Conservation (phyloP, 1,284 basidiomycete genomes). For the Athelia psychrophila region DNA sequence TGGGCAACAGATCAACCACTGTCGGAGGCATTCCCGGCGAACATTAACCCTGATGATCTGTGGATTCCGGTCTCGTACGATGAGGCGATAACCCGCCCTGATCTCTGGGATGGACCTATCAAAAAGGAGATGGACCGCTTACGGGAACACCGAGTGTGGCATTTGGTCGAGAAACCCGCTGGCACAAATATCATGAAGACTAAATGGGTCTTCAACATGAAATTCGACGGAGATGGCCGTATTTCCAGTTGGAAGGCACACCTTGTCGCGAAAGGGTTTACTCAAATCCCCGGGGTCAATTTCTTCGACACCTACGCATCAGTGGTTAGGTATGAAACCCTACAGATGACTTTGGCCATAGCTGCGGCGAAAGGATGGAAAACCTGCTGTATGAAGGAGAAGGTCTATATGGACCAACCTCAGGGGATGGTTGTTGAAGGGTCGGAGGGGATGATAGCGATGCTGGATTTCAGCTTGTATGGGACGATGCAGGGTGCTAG, state of each 20-base stretch:
- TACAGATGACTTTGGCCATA: conserved; percentile 24
- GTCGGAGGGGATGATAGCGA: conserved; percentile 1
- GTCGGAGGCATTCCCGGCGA: conserved; percentile 3
- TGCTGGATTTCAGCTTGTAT: conserved; percentile 16
- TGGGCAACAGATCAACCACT: conserved; percentile 14
- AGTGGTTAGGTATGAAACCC: conserved; percentile 22
- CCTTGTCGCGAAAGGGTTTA: conserved; percentile 38
- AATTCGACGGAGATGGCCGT: conserved; percentile 25
- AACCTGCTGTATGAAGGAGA: conserved; percentile 10
- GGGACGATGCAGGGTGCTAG: conserved; percentile 21
- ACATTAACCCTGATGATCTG: background rate
- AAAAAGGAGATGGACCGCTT: conserved; percentile 18
- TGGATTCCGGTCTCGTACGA: conserved; percentile 11
- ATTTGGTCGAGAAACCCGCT: conserved; percentile 10
- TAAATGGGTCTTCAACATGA: conserved; percentile 33
- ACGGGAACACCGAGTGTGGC: too few species aligned
- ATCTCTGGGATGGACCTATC: conserved; percentile 21
- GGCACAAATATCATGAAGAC: conserved; percentile 21
- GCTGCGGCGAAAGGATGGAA: conserved; percentile 17
- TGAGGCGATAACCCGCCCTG: conserved; percentile 17
- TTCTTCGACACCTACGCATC: conserved; percentile 35
- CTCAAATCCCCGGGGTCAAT: conserved; percentile 35
- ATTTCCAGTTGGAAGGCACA: conserved; percentile 31
- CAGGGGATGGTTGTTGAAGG: conserved; percentile 5
- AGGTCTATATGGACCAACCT: conserved; percentile 21